phyloP scores from a whole-genome alignment of 345 rosid genomes.

The Bruguiera gymnorhiza region DNA sequence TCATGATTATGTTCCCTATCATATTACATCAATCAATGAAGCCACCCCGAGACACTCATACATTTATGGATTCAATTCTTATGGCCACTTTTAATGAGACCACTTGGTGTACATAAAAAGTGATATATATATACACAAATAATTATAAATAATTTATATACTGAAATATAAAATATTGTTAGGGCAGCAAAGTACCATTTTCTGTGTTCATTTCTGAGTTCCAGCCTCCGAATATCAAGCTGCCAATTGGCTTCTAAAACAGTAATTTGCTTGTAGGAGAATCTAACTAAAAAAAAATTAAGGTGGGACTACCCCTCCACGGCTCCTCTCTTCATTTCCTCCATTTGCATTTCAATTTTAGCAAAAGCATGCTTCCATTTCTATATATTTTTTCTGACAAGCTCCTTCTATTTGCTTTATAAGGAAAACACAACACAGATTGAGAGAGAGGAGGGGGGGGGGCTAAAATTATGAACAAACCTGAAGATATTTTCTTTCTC shows the following conservation, averaged over 20 bases:
- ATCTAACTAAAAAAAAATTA: background rate
- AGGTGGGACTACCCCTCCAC: slow-evolving; percentile 51
- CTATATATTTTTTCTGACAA: background rate
- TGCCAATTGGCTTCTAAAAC: slow-evolving; percentile 20
- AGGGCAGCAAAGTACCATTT: slow-evolving; percentile 37
- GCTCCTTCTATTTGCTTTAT: slow-evolving; percentile 46
- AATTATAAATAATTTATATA: no score
- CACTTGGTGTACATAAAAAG: no score
- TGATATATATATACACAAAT: no score
- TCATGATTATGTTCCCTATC: no score
- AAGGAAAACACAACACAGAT: no score
- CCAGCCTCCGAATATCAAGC: slow-evolving; percentile 58
- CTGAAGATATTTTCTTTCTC: slow-evolving; percentile 94
- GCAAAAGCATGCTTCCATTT: slow-evolving; percentile 70
- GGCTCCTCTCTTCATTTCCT: slow-evolving; percentile 62
- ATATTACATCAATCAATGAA: no score
- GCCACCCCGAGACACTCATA: no score
- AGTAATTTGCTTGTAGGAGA: slow-evolving; percentile 2
- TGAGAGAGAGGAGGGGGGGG: slow-evolving; percentile 27
- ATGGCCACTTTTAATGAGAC: no score
- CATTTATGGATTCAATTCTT: no score
- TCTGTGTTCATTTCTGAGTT: slow-evolving; percentile 59
- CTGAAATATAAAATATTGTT: background rate
- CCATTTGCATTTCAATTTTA: slow-evolving; percentile 54
- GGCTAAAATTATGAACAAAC: slow-evolving; percentile 28